Percentiles rank a stretch among this genome's conserved stretches.
phyloP scores from a whole-genome alignment of 116 monocot species.

The Zostera marina region DNA sequence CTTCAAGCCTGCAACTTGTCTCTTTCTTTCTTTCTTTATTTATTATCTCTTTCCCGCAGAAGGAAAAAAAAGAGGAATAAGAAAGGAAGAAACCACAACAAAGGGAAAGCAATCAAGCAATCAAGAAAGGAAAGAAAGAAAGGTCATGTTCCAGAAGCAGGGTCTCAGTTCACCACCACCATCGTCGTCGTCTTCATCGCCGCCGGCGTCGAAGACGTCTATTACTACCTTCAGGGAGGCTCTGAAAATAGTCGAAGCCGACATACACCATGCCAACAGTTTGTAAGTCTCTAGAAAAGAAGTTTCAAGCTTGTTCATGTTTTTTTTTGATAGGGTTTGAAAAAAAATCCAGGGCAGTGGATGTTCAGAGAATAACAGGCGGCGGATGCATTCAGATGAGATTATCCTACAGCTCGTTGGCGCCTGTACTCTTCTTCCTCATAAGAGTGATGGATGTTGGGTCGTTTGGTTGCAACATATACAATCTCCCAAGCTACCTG shows the following conservation, averaged over 20 bases:
- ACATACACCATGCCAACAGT: constrained; percentile 82
- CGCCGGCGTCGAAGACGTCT: neutral
- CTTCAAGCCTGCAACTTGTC: too few species aligned
- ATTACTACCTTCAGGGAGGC: constrained; percentile 59
- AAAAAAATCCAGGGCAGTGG: constrained; percentile 42
- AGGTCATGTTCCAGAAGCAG: constrained; percentile 51
- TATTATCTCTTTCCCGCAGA: too few species aligned
- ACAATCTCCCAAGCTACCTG: constrained; percentile 56
- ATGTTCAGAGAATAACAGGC: constrained; percentile 58
- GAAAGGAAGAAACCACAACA: neutral
- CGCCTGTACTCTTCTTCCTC: constrained; percentile 51
- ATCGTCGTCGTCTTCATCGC: neutral
- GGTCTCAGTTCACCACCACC: constrained; percentile 16
- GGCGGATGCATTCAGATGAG: constrained; percentile 86
- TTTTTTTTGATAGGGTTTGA: too few species aligned
- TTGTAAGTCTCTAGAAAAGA: constrained; percentile 62
- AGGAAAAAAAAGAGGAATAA: too few species aligned
- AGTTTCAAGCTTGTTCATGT: too few species aligned
- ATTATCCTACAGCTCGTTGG: constrained; percentile 57
- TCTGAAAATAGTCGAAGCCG: constrained; percentile 63
- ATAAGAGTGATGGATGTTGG: constrained; percentile 59
- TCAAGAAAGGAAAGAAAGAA: neutral
- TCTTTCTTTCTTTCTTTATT: too few species aligned
- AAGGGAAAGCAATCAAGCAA: too few species aligned
- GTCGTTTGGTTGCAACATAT: constrained; percentile 35